Evolutionary conservation across 495 filamentous ascomycete species (phyloP).

Genomic region (Beverwykella pulmonaria): DNA sequence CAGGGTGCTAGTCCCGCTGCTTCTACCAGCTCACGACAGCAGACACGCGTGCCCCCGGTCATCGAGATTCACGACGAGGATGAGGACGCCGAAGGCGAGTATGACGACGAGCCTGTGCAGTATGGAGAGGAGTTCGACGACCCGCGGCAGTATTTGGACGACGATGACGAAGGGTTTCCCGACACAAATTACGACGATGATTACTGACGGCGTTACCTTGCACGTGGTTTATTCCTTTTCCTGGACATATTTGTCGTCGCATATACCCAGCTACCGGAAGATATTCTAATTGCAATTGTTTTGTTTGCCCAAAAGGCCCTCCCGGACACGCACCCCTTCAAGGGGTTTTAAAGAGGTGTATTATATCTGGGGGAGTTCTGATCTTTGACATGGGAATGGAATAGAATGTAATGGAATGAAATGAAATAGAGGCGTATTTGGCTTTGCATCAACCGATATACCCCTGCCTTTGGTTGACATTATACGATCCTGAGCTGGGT

Average conservation of each 20-base stretch:
- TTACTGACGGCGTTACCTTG: not conserved
- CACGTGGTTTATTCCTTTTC: not conserved
- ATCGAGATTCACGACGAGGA: constrained; percentile 12
- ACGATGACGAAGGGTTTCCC: constrained; percentile 16
- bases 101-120: not conserved
- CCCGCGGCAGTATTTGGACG: not conserved
- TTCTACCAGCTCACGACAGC: not conserved
- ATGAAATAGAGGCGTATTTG: not conserved
- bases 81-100: constrained; percentile 13
- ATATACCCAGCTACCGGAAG: no score
- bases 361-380: not conserved
- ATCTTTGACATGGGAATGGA: not conserved
- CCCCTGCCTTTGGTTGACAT: no score
- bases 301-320: no score
- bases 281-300: no score
- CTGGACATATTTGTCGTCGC: no score
- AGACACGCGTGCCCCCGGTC: not conserved
- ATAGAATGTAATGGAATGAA: no score
- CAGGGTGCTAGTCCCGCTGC: not conserved
- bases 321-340: no score
- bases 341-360: no score
- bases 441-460: not conserved
- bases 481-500: no score
- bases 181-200: constrained; percentile 5
- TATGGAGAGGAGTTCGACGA: constrained; percentile 9